phyloP scores from a whole-genome alignment of 345 rosid species.

The Cardamine resedifolia region DNA sequence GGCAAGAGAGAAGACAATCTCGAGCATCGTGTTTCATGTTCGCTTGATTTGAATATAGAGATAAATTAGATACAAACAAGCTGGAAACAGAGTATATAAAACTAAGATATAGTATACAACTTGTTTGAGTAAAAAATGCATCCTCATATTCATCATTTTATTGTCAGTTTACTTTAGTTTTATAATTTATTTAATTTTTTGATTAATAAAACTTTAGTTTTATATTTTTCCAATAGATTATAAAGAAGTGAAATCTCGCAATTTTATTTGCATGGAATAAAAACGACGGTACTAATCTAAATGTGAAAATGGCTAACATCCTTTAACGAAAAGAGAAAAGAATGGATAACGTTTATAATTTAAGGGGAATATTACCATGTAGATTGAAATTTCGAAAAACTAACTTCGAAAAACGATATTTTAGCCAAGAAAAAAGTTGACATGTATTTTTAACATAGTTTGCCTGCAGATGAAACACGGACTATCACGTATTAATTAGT shows the following conservation, averaged over 20 bases:
- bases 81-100: constrained; percentile 19
- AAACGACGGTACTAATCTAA: not conserved
- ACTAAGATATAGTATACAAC: constrained; percentile 23
- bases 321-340: no score
- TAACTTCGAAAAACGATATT: not conserved
- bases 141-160: not conserved
- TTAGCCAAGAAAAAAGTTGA: no score
- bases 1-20: constrained; percentile 26
- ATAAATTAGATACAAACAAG: not conserved
- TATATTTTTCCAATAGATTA: not conserved
- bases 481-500: not conserved
- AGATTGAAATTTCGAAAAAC: no score
- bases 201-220: not conserved
- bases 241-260: not conserved
- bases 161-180: not conserved
- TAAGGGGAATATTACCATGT: no score
- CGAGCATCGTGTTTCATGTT: constrained; percentile 33
- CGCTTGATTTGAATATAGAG: constrained; percentile 7
- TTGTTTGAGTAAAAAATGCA: not conserved
- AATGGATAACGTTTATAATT: no score
- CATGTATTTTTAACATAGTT: no score
- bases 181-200: no score
- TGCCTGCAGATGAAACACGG: no score
- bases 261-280: not conserved
- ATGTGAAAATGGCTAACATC: not conserved